These are phyloP conservation scores for Zangia roseola DNA, from an alignment of 768 basidiomycete genomes.

Conservation along the genomic window DNA sequence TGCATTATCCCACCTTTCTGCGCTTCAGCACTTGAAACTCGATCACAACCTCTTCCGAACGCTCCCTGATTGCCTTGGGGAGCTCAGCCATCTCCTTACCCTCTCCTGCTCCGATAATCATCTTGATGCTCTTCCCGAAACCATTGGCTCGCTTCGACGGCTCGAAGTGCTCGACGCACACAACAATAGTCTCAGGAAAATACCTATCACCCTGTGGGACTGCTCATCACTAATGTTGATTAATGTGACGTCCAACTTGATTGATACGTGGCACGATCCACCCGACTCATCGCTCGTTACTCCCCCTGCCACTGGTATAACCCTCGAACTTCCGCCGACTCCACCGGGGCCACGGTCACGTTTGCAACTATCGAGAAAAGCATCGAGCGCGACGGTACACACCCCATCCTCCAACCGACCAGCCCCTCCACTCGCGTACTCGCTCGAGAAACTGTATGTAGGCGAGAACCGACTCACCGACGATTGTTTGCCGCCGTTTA, in stretches of 20 bases:
- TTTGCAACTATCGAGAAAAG: slow-evolving; percentile 26
- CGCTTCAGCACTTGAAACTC: slow-evolving; percentile 69
- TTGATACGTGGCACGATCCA: slow-evolving; percentile 71
- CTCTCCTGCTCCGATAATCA: slow-evolving; percentile 93
- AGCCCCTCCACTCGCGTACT: slow-evolving; percentile 61
- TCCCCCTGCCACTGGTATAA: slow-evolving; percentile 19
- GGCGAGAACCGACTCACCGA: slow-evolving; percentile 88
- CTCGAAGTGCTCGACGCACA: slow-evolving; percentile 82
- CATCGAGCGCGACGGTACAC: slow-evolving; percentile 36
- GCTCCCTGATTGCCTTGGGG: slow-evolving; percentile 81
- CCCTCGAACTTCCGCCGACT: slow-evolving; percentile 20
- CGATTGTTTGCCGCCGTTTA: slow-evolving; percentile 72
- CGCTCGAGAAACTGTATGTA: slow-evolving; percentile 77
- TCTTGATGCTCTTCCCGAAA: slow-evolving; percentile 69
- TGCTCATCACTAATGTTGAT: slow-evolving; percentile 70
- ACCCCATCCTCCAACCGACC: slow-evolving; percentile 25
- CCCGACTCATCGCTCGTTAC: slow-evolving; percentile 36
- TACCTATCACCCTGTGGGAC: slow-evolving; percentile 80
- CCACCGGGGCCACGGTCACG: slow-evolving; percentile 15
- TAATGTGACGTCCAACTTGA: slow-evolving; percentile 87
- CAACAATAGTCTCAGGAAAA: slow-evolving; percentile 80
- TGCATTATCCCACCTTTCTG: slow-evolving; percentile 68
- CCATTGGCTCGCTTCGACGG: slow-evolving; percentile 72
- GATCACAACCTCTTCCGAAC: slow-evolving; percentile 85
- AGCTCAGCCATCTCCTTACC: slow-evolving; percentile 63